phyloP scores from a whole-genome alignment of 306 rosid species.

The Vigna nakashimae region DNA sequence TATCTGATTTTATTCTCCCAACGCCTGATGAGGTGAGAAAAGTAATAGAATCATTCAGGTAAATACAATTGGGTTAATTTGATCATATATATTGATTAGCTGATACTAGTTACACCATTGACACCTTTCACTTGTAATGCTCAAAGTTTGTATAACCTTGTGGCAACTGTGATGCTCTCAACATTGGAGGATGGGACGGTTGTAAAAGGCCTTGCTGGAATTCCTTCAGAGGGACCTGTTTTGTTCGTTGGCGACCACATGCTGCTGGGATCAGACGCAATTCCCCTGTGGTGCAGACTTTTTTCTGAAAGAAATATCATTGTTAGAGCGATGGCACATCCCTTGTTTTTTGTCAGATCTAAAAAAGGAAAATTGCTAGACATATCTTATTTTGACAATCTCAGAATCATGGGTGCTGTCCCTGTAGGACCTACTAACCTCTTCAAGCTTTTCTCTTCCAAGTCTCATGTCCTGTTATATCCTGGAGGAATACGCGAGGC shows the following conservation, averaged over 20 bases:
- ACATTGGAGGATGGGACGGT: slow-evolving; percentile 82
- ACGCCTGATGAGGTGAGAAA: slow-evolving; percentile 59
- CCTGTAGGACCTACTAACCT: slow-evolving; percentile 73
- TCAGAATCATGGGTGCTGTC: slow-evolving; percentile 82
- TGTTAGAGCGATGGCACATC: slow-evolving; percentile 87
- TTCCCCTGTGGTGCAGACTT: slow-evolving; percentile 55
- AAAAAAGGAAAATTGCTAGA: slow-evolving; percentile 61
- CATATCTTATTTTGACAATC: slow-evolving; percentile 52
- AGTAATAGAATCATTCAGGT: slow-evolving; percentile 57
- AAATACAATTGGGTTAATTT: slow-evolving; percentile 23
- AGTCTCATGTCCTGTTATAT: slow-evolving; percentile 79
- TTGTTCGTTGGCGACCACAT: slow-evolving; percentile 89
- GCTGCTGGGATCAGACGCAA: slow-evolving; percentile 74
- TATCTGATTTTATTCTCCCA: slow-evolving; percentile 75
- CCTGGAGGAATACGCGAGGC: slow-evolving; percentile 97
- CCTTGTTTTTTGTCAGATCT: slow-evolving; percentile 56
- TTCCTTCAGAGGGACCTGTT: slow-evolving; percentile 94
- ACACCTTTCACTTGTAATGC: slow-evolving; percentile 26
- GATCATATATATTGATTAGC: slow-evolving; percentile 25
- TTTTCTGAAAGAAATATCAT: slow-evolving; percentile 59
- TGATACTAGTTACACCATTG: slow-evolving; percentile 4
- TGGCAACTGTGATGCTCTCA: slow-evolving; percentile 78
- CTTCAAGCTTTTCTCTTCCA: slow-evolving; percentile 80
- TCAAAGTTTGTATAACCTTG: slow-evolving; percentile 51
- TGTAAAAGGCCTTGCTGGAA: slow-evolving; percentile 82